Evolutionary conservation across 73 alveolate species (phyloP), one percentile per base, ranked within the genome.

Genomic region (Uronychia setigera): DNA sequence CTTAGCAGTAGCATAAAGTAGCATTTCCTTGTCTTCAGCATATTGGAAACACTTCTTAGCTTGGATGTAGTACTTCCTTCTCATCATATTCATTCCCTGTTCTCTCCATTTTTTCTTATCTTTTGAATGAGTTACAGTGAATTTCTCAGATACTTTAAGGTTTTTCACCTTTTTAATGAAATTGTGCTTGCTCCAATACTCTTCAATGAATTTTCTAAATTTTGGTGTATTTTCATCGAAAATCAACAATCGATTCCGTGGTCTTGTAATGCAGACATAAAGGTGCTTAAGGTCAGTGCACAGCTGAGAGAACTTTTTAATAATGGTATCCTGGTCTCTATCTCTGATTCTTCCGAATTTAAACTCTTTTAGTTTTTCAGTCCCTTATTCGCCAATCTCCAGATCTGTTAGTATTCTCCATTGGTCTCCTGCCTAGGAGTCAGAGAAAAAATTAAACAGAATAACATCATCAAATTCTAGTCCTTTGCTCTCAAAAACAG

Each of bases 391-490:
- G 14, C 33, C 31, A 74, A 82, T 84, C 13, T 59, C 58, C 27
- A 90, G 35, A 31, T 82, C 87, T 19, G 87, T 90, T 0, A 95
- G 84, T 1, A 93, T 60, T 59, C 90, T 93, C 94, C 95, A 95
- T 60, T 88, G 80, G 26, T 92, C 74, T n/a, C 87, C 82, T 1
- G 87, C 76, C 33, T 76, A 58, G 0, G 97, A 91, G 87, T 87
- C 93, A 29, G 87, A 74, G 84, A 95, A 95, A 93, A 95, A 95
- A 86, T 93, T 93, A 59, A 60, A 93, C 59, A 96, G 83, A 9
- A 96, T 94, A n/a, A 96, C 99, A 88, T 96, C 99, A 35, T 94
- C 98, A 83, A 94, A 96, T 78, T 96, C 99, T 1, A 96, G 93
- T 11, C 99, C 99, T 88, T 96, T 96, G 19, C 97, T 94, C 80